phyloP scores from a whole-genome alignment of 2,329 filamentous ascomycete species.

The Botrytis sinoallii region DNA sequence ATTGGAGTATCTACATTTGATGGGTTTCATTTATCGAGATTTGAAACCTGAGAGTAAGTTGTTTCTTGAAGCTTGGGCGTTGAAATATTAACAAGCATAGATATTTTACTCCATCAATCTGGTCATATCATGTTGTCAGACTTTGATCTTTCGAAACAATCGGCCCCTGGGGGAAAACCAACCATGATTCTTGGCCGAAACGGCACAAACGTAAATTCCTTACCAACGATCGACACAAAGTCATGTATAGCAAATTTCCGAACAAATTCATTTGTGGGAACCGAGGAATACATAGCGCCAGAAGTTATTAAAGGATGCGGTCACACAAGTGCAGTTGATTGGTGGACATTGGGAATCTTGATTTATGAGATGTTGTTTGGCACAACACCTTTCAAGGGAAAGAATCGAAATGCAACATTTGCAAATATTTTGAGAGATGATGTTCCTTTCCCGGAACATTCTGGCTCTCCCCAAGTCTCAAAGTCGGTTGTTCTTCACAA shows the following conservation, averaged over 20 bases:
- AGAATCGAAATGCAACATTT: conserved; percentile 97
- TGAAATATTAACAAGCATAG: conserved; percentile 50
- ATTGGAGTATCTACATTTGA: conserved; percentile 92
- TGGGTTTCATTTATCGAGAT: conserved; percentile 99
- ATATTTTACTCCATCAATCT: conserved; percentile 97
- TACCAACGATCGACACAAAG: conserved; percentile 97
- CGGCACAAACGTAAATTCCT: conserved; percentile 77
- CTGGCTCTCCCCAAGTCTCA: conserved; percentile 78
- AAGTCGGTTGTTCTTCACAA: conserved; percentile 61
- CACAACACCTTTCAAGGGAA: conserved; percentile 98
- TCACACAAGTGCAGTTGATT: conserved; percentile 97
- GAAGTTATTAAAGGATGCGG: conserved; percentile 99
- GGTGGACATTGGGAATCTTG: conserved; percentile 97
- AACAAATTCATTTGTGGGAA: conserved; percentile 97
- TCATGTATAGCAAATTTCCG: conserved; percentile 98
- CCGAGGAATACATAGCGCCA: conserved; percentile 97
- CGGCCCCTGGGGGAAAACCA: conserved; percentile 88
- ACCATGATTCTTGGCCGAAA: conserved; percentile 92
- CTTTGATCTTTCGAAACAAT: conserved; percentile 98
- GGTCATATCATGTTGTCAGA: conserved; percentile 99
- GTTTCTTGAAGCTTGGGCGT: conserved; percentile 20
- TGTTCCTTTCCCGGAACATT: conserved; percentile 90
- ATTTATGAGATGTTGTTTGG: conserved; percentile 99
- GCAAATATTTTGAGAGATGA: conserved; percentile 96
- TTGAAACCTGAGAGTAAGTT: conserved; percentile 90